Conservation (phyloP, 495 filamentous ascomycete species). For the Jackrogersella minutella region DNA sequence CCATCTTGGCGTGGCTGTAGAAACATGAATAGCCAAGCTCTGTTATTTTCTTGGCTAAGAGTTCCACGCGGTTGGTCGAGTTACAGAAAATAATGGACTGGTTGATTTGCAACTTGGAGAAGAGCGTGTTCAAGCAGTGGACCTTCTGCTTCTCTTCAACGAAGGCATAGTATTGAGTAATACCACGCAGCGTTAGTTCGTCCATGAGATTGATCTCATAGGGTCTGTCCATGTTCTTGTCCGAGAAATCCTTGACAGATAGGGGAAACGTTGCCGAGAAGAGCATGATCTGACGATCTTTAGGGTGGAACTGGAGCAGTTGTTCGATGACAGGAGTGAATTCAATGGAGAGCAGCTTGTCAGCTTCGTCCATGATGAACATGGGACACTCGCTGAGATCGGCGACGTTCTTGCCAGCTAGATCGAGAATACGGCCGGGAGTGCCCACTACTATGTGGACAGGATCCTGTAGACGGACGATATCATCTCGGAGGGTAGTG, state of each 20-base stretch:
- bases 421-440: slow-evolving; percentile 91
- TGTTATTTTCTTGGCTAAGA: slow-evolving; percentile 98
- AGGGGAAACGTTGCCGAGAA: slow-evolving; percentile 98
- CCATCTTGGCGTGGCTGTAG: slow-evolving; percentile 98
- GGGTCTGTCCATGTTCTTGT: slow-evolving; percentile 94
- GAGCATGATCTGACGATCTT: slow-evolving; percentile 97
- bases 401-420: slow-evolving; percentile 92
- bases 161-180: slow-evolving; percentile 99
- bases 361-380: slow-evolving; percentile 99
- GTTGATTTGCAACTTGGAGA: slow-evolving; percentile 99
- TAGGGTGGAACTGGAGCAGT: slow-evolving; percentile 89
- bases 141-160: slow-evolving; percentile 99
- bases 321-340: slow-evolving; percentile 98
- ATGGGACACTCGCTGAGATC: slow-evolving; percentile 96
- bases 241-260: slow-evolving; percentile 96
- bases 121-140: slow-evolving; percentile 97
- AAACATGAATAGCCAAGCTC: slow-evolving; percentile 99
- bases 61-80: slow-evolving; percentile 96
- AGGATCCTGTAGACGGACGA: slow-evolving; percentile 89
- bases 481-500: slow-evolving; percentile 93
- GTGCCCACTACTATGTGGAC: slow-evolving; percentile 99
- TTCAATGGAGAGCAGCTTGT: slow-evolving; percentile 94
- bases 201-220: slow-evolving; percentile 99
- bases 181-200: slow-evolving; percentile 95
- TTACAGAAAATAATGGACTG: slow-evolving; percentile 99